These are phyloP conservation scores for Cyberlindnera euphorbiiphila DNA, from an alignment of 805 yeast species.

Conservation along the genomic window DNA sequence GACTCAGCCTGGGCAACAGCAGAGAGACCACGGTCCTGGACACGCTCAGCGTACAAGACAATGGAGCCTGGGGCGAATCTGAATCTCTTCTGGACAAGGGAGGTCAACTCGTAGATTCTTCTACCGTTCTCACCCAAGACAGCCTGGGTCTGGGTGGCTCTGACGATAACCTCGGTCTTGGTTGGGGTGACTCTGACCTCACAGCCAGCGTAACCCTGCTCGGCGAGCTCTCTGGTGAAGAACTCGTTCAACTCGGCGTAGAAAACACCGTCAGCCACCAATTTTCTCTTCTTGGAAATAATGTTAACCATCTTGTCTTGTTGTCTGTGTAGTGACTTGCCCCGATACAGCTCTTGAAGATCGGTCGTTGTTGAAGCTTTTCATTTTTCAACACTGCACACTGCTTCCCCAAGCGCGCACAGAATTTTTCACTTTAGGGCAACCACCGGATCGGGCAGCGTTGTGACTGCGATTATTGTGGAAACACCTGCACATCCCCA, in stretches of 20 bases:
- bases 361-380: conserved; percentile 3
- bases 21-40: conserved; percentile 98
- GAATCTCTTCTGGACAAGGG: conserved; percentile 98
- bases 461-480: conserved; percentile 1
- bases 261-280: conserved; percentile 99
- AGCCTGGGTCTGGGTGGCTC: conserved; percentile 98
- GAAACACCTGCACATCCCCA: neutral
- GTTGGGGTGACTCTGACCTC: conserved; percentile 98
- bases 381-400: conserved; percentile 4
- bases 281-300: conserved; percentile 97
- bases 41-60: conserved; percentile 97
- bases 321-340: conserved; percentile 6
- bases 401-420: neutral
- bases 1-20: conserved; percentile 99
- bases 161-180: conserved; percentile 96
- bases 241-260: conserved; percentile 99
- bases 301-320: conserved; percentile 30
- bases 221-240: conserved; percentile 99
- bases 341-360: neutral
- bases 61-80: conserved; percentile 90
- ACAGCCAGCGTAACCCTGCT: conserved; percentile 99
- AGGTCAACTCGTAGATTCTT: conserved; percentile 98
- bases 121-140: conserved; percentile 99
- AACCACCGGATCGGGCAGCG: neutral
- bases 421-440: neutral